Evolutionary conservation across 257 asterid genomes (phyloP), one percentile per base, ranked within the genome.

Genomic region (Cynanchum wilfordii): DNA sequence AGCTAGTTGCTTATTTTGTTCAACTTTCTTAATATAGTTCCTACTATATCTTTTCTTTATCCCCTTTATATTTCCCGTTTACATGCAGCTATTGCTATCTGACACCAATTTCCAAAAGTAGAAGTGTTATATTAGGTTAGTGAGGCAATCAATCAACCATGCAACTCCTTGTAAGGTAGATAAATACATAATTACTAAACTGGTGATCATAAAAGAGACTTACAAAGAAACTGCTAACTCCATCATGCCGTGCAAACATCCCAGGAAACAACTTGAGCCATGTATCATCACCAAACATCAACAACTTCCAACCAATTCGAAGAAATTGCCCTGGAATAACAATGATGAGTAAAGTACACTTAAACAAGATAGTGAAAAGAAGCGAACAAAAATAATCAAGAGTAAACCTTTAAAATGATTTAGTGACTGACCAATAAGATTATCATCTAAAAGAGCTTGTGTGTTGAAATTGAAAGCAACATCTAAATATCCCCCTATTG

Each of bases 161-260:
- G 10, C 36, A 10, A 44, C 25, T 0, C 24, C 38, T 29, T 40
- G 44, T 17, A 33, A 40, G 42, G 10, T 19, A 12, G 24, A 17
- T 63, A 25, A 27, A 33, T 20, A 33, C 38, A 63, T 13, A 64
- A 47, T 29, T 4, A 12, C 15, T 40, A 13, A 52, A 66, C 50
- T 19, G 29, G 44, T 42, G 72, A 74, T 24, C 7, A 49, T 29
- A 60, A 70, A 44, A 82, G 55, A 65, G 67, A 83, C 98, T 86
- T 82, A 93, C 98, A 79, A 90, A 93, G 82, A 93, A 93, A 80
- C 97, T 93, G 91, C 89, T 88, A 77, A 93, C 96, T 33, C 97
- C 98, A 75, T 93, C 98, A 79, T 86, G 92, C 83, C 92, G 87
- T 11, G 81, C 77, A 76, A 93, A 89, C 93, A 86, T 84, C 75